Evolutionary conservation across 2,329 filamentous ascomycete species (phyloP), one percentile per base, ranked within the genome.

Genomic region (Colletotrichum tropicicola): DNA sequence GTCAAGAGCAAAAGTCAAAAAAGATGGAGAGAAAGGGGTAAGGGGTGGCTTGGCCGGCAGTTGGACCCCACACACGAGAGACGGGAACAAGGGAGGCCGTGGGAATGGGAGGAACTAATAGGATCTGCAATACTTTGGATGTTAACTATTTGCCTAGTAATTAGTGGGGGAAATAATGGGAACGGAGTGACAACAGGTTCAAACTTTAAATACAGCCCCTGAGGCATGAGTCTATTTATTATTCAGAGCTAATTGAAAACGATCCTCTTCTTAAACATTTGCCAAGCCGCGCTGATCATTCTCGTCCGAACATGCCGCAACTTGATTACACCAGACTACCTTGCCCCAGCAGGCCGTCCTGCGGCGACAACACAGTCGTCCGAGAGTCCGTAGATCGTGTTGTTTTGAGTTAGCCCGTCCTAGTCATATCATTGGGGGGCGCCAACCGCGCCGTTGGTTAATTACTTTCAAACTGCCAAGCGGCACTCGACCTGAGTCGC

Each of bases 211-310:
- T 35, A 13, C 12, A n/a, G 27, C 43, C 57, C 49, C 49, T 54
- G 57, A 39, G 49, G 44, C 57, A 61, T 65, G 44, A 61, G 51
- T 35, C 41, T 45, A 21, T 51, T 55, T 25, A 61, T 61, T 51
- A n/a, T 4, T n/a, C 23, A 19, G 39, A 52, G 43, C 27, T 43
- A 43, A 59, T 44, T 32, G 32, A 17, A 37, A 25, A 30, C 35
- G 19, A 54, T 39, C 32, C 27, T 41, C 15, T 21, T 37, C 10
- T 19, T 17, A 4, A 35, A 49, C 9, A 37, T 23, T 6, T 25
- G 44, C 57, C 57, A 56, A 49, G 43, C 28, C n/a, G 28, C 12
- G 13, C 37, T 30, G n/a, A 49, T 48, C 15, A 27, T 28, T 15
- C n/a, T 60, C 49, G 41, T 48, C 49, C 44, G 49, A 61, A 55